Evolutionary conservation across 176 grass and related monocot genomes (phyloP).

Genomic region (barley (Hordeum vulgare)): DNA sequence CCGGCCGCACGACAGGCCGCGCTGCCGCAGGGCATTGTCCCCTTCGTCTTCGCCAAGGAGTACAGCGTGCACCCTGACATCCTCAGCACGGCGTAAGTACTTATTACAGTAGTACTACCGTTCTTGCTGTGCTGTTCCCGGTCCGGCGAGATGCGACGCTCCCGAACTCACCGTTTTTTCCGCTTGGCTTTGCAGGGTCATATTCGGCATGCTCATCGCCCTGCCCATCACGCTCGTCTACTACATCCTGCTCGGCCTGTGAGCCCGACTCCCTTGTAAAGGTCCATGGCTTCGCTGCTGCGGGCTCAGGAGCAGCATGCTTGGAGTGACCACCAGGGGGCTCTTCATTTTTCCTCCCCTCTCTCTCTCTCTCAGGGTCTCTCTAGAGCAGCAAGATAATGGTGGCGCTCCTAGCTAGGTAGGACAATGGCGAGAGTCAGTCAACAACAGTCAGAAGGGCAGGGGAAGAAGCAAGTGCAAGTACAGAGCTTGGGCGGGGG

Average conservation of each 20-base stretch:
- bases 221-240: slow-evolving; percentile 89
- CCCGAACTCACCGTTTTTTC: not conserved
- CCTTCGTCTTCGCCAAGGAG: slow-evolving; percentile 99
- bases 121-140: not conserved
- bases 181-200: slow-evolving; percentile 52
- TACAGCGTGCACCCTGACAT: slow-evolving; percentile 96
- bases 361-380: not conserved
- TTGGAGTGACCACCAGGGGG: slow-evolving; percentile 16
- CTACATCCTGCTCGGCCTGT: slow-evolving; percentile 90
- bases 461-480: slow-evolving; percentile 23
- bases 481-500: slow-evolving; percentile 25
- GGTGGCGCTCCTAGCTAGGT: slow-evolving; percentile 21
- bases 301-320: not conserved
- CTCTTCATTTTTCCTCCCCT: not conserved
- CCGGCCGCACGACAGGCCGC: slow-evolving; percentile 52
- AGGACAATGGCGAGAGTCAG: slow-evolving; percentile 42
- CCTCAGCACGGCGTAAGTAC: slow-evolving; percentile 90
- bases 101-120: no score
- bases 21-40: slow-evolving; percentile 93
- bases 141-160: not conserved
- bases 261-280: slow-evolving; percentile 6
- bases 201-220: slow-evolving; percentile 92
- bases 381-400: slow-evolving; percentile 20
- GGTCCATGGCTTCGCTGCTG: not conserved
- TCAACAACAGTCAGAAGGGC: not conserved